phyloP scores from a whole-genome alignment of 108 stramenopile genomes.

The Skeletonema costatum region DNA sequence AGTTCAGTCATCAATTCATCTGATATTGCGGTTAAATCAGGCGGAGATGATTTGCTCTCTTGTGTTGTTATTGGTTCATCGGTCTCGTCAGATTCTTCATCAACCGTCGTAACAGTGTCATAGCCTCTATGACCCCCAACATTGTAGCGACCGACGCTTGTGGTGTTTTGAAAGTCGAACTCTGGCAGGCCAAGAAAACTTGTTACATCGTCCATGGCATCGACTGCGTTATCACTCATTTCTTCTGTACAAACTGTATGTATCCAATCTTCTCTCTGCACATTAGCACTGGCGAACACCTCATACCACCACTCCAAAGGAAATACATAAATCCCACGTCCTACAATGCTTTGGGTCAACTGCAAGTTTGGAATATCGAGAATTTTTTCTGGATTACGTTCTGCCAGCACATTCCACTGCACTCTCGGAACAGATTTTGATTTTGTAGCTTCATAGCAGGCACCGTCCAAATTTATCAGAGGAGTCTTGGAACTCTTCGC shows the following conservation, averaged over 20 bases:
- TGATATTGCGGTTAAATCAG: constrained; percentile 59
- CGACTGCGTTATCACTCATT: constrained; percentile 46
- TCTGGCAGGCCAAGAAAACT: constrained; percentile 73
- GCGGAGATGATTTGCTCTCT: background rate
- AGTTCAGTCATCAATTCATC: constrained; percentile 58
- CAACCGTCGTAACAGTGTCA: constrained; percentile 56
- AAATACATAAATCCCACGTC: constrained; percentile 68
- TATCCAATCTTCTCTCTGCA: constrained; percentile 37
- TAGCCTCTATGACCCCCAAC: constrained; percentile 83
- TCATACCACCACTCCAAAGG: constrained; percentile 91
- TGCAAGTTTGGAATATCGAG: constrained; percentile 58
- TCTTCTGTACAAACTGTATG: constrained; percentile 82
- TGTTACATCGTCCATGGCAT: constrained; percentile 54
- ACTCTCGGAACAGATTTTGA: constrained; percentile 48
- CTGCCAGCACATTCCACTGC: constrained; percentile 71
- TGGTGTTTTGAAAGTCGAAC: constrained; percentile 60
- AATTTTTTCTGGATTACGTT: constrained; percentile 59
- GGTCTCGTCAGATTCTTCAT: constrained; percentile 32
- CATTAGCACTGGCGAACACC: constrained; percentile 22
- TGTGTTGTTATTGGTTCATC: background rate
- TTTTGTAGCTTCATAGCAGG: constrained; percentile 65
- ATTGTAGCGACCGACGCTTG: constrained; percentile 68
- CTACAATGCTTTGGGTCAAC: constrained; percentile 73
- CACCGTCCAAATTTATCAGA: constrained; percentile 68
- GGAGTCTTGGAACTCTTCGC: constrained; percentile 23